These are phyloP conservation scores for Lactuca sativa DNA, from an alignment of 129 eudicot genomes.

Conservation along the genomic window DNA sequence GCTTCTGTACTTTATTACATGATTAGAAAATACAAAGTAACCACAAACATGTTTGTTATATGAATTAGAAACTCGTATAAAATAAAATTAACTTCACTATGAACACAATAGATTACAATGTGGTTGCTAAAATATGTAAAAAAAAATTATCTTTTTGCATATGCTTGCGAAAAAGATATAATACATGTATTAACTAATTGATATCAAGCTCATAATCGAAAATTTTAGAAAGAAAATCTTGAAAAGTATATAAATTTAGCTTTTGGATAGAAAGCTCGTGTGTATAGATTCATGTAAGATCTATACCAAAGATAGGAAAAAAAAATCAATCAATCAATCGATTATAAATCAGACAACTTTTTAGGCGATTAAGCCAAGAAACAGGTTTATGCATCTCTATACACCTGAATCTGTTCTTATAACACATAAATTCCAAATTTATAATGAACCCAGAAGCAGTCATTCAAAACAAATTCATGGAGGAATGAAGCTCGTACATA, in stretches of 20 bases:
- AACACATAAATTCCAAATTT: background rate
- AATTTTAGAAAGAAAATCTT: constrained; percentile 9
- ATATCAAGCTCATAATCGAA: background rate
- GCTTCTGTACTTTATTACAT: background rate
- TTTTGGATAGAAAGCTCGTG: constrained; percentile 1
- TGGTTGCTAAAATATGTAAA: background rate
- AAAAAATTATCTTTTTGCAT: background rate
- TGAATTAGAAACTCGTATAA: background rate
- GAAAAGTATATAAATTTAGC: background rate
- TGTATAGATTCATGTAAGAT: constrained; percentile 9
- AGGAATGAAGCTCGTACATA: background rate
- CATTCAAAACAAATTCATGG: background rate
- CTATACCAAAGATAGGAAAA: background rate
- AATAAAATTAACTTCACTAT: background rate
- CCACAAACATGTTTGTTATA: background rate
- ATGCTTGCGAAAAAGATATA: background rate
- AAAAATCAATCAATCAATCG: background rate
- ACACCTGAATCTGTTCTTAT: background rate
- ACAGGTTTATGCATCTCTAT: background rate
- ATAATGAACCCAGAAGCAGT: too few relatives aligned
- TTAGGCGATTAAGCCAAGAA: constrained; percentile 1
- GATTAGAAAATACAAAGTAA: too few relatives aligned
- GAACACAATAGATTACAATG: background rate
- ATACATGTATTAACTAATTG: background rate
- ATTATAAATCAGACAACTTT: background rate